phyloP scores from a whole-genome alignment of 139 green algal species.

The Ettlia oleoabundans region DNA sequence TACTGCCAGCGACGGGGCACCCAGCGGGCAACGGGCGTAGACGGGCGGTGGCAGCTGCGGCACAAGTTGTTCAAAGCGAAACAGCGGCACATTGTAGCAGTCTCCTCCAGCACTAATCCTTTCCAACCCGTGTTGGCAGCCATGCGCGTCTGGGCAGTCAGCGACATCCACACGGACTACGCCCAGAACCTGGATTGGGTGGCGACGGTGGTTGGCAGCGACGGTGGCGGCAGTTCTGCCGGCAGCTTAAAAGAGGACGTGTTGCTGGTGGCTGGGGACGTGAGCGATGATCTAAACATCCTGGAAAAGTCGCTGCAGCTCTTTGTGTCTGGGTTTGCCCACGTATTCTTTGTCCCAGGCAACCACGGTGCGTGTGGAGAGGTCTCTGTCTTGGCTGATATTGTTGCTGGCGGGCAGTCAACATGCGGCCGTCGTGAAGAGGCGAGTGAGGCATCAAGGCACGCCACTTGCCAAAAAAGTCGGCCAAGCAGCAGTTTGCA shows the following conservation, averaged over 20 bases:
- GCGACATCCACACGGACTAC: slow-evolving; percentile 82
- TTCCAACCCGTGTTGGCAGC: not conserved
- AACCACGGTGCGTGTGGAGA: slow-evolving; percentile 63
- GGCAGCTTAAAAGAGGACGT: slow-evolving; percentile 40
- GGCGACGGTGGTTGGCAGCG: not conserved
- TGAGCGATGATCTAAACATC: slow-evolving; percentile 66
- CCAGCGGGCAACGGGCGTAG: too few relatives aligned
- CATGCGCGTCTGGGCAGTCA: slow-evolving; percentile 66
- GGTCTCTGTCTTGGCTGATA: not conserved
- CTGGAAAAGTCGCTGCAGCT: slow-evolving; percentile 58
- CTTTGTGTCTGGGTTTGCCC: slow-evolving; percentile 48
- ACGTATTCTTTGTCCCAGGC: slow-evolving; percentile 74
- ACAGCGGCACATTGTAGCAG: too few relatives aligned
- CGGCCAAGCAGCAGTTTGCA: not conserved
- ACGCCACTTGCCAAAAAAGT: too few relatives aligned
- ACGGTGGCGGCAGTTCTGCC: not conserved
- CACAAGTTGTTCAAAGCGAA: too few relatives aligned
- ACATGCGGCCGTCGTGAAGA: too few relatives aligned
- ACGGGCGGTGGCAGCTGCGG: too few relatives aligned
- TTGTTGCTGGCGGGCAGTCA: not conserved
- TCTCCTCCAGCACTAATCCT: not conserved
- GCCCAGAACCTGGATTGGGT: slow-evolving; percentile 62
- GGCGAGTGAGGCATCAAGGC: too few relatives aligned
- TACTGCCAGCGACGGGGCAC: too few relatives aligned
- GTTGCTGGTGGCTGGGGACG: slow-evolving; percentile 79